Base-by-base conservation (phyloP, 768 basidiomycete genomes). In the Kwoniella sp. region DNA sequence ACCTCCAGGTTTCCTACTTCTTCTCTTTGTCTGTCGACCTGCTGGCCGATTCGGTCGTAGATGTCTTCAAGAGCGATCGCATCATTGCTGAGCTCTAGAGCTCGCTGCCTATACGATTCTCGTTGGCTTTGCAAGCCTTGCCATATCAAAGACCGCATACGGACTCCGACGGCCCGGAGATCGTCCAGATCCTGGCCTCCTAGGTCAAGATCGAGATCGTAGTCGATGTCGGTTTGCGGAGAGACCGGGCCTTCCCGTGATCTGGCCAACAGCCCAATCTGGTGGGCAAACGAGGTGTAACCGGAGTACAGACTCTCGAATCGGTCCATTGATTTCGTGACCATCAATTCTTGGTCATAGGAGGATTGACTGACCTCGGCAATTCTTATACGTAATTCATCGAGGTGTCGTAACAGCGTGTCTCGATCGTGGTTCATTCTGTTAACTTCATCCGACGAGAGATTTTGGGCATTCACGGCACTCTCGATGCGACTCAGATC, bases 371-470 rank as follows among this genome's bases (percentile, higher is more conserved):
- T 87, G 1, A 88, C 86, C 69, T 93, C 89, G 0, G 86, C 80
- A 8, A 91, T 85, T 74, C 89, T 92, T 64, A 85, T 83, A 67
- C 89, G 87, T 58, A 92, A 80, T 69, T 75, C 67, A 55, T 74
- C 75, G 0, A 72, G 63, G 6, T 63, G 49, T 0, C 71, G 68
- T 12, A 29, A 82, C 36, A 95, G 83, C 26, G 83, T 86, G 70
- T 93, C 90, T 61, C 92, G 89, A 68, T 97, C 93, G 4, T 87
- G 87, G 71, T 89, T 93, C 91, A 99, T 94, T 37, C 87, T 87
- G 58, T 86, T 81, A 46, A 96, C 92, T 80, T 99, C 94, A 78
- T 94, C 91, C 0, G 90, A 89, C 1, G 90, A 86, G 48, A 99
- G 84, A 73, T 96, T 94, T 79, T 99, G 96, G 30, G 83, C 86